Evolutionary conservation across 257 asterid species (phyloP), one percentile per base, ranked within the genome.

Genomic region (Catharanthus roseus): DNA sequence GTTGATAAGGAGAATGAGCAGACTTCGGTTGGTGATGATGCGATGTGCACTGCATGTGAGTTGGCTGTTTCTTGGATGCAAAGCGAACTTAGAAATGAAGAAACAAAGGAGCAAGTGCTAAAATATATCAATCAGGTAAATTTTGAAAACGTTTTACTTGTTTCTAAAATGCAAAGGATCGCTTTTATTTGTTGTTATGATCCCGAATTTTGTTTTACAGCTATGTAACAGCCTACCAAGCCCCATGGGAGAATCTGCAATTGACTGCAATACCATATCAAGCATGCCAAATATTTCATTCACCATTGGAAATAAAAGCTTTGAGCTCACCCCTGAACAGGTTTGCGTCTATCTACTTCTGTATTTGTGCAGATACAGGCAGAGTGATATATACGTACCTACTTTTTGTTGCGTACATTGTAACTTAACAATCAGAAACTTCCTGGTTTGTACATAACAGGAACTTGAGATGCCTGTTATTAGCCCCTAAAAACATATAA

Each of bases 41-140:
- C 96, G 10, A 3, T 91, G 69, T 95, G 99, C 67, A 62, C 84
- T 67, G 96, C 89, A 66, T 95, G 99, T 75, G 86, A 95, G 82
- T 85, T 95, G 99, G 95, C 97, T 10, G 97, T 95, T 61, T 88
- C 88, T 54, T 95, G 97, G 99, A 89, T 95, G 81, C 90, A 82
- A 73, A 95, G 83, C 87, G 93, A 91, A 78, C 88, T 95, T 45
- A 85, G 75, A 24, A 75, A 90, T 33, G 68, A 83, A 19, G 83
- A 72, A 55, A 89, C 84, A 1, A 93, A 93, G 82, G 96, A 91
- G 56, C 80, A 61, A 80, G 99, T 89, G 67, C 42, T 93, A 0
- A 86, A 81, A 0, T 93, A 89, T 69, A 95, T 87, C 53, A 83
- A 88, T 82, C 91, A 93, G 97, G 99, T 93, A 56, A 78, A 36